A percentile compares a stretch with the other conserved stretches of the same genome.
These are phyloP conservation scores for Yarrowia sp. DNA, from an alignment of 805 yeast species.

Conservation along the genomic window DNA sequence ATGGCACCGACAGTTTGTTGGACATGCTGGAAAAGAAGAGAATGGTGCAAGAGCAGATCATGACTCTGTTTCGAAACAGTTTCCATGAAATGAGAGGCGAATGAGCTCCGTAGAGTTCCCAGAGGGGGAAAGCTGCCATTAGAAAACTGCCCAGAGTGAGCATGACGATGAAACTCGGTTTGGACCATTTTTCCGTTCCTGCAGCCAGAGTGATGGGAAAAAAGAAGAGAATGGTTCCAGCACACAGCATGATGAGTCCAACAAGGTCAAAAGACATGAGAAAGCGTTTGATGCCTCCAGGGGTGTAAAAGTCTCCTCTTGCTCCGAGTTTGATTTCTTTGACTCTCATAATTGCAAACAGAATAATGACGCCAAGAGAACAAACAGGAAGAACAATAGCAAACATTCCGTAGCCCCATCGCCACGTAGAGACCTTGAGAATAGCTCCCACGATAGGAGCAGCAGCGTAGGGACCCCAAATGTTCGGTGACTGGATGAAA, in stretches of 20 bases:
- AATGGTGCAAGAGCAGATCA: not conserved
- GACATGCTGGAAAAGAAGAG: not conserved
- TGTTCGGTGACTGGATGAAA: conserved; percentile 2
- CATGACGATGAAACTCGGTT: not conserved
- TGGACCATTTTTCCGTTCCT: conserved; percentile 8
- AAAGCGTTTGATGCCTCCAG: not conserved
- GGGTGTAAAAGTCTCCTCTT: not conserved
- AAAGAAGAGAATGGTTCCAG: not conserved
- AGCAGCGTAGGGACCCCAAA: conserved; percentile 1
- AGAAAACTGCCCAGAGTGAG: not conserved
- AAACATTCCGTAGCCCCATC: conserved; percentile 52
- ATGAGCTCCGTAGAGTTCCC: conserved; percentile 3
- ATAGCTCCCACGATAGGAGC: not conserved
- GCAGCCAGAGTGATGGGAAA: conserved; percentile 15
- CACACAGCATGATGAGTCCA: not conserved
- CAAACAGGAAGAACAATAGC: conserved; percentile 43
- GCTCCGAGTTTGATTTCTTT: not conserved
- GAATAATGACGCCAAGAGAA: not conserved
- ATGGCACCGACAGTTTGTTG: not conserved
- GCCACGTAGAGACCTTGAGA: conserved; percentile 45
- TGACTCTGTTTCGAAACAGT: conserved; percentile 1
- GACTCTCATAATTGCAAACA: not conserved
- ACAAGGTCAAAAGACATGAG: not conserved
- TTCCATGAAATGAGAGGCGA: conserved; percentile 3
- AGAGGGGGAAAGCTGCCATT: not conserved